These are phyloP conservation scores for Lodderomyces elongisporus DNA, from an alignment of 1,139 yeast species.

Conservation along the genomic window DNA sequence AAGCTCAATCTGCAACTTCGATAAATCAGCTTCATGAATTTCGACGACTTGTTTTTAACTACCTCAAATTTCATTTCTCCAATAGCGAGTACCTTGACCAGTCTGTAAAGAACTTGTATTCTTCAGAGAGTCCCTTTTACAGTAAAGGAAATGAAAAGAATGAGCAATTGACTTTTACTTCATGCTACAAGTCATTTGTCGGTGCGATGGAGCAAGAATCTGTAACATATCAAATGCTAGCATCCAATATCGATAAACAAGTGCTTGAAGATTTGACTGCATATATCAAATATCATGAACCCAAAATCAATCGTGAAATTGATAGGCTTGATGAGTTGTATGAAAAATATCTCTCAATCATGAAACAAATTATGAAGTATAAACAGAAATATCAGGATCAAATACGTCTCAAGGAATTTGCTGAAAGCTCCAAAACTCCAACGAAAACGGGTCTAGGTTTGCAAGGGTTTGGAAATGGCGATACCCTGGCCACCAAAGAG, in stretches of 20 bases:
- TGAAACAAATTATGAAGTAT: conserved; percentile 24
- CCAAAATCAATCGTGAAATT: conserved; percentile 24
- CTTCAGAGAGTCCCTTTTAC: conserved; percentile 20
- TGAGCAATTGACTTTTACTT: background rate
- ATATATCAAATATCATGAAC: conserved; percentile 36
- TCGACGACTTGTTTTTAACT: conserved; percentile 34
- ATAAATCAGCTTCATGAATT: conserved; percentile 40
- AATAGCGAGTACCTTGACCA: conserved; percentile 32
- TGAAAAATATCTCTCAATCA: conserved; percentile 24
- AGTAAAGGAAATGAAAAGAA: background rate
- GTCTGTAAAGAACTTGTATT: conserved; percentile 22
- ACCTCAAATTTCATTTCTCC: conserved; percentile 34
- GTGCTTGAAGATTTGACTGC: conserved; percentile 33
- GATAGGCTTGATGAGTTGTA: conserved; percentile 23
- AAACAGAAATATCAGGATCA: conserved; percentile 30
- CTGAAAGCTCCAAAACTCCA: conserved; percentile 11
- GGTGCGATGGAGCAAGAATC: conserved; percentile 22
- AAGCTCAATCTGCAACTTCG: conserved; percentile 29
- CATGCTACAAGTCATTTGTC: conserved; percentile 13
- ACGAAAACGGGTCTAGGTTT: too few relatives aligned
- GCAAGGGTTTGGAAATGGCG: background rate
- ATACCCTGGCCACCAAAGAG: conserved; percentile 3
- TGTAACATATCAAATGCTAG: conserved; percentile 21
- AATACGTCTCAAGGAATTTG: conserved; percentile 27
- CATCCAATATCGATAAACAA: conserved; percentile 33